Evolutionary conservation across 1,139 yeast species (phyloP).

Genomic region (Yamadazyma membranifaciens): DNA sequence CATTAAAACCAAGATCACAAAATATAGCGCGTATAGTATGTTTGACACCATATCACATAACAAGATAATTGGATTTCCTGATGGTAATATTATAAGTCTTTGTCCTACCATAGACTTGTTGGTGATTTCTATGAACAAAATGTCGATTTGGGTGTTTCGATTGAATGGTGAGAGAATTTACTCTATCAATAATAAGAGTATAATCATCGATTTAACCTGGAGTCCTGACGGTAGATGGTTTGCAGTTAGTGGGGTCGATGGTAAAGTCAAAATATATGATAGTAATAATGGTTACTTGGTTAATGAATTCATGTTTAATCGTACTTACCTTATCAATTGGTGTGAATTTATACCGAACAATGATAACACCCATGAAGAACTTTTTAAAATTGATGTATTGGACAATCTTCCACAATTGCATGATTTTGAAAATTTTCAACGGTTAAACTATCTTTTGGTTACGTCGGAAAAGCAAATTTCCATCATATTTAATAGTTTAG

Average conservation of each 20-base stretch:
- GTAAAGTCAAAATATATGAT: slow-evolving; percentile 45
- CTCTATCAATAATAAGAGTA: slow-evolving; percentile 39
- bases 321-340: background rate
- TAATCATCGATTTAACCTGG: slow-evolving; percentile 35
- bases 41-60: slow-evolving; percentile 9
- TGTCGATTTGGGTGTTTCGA: slow-evolving; percentile 52
- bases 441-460: slow-evolving; percentile 12
- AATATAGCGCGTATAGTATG: slow-evolving; percentile 7
- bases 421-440: slow-evolving; percentile 11
- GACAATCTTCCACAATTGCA: slow-evolving; percentile 26
- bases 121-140: slow-evolving; percentile 47
- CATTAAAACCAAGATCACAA: background rate
- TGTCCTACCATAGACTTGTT: slow-evolving; percentile 58
- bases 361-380: slow-evolving; percentile 10
- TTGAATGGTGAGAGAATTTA: slow-evolving; percentile 57
- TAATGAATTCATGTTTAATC: slow-evolving; percentile 18
- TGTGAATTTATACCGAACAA: background rate
- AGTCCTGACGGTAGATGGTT: slow-evolving; percentile 39
- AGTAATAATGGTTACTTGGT: slow-evolving; percentile 47
- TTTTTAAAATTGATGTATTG: slow-evolving; percentile 27
- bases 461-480: slow-evolving; percentile 8
- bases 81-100: slow-evolving; percentile 46
- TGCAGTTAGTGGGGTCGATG: slow-evolving; percentile 46
- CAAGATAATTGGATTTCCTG: slow-evolving; percentile 36
- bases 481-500: slow-evolving; percentile 28